Evolutionary conservation across 768 basidiomycete genomes (phyloP).

Genomic region (Collybiopsis luxurians): DNA sequence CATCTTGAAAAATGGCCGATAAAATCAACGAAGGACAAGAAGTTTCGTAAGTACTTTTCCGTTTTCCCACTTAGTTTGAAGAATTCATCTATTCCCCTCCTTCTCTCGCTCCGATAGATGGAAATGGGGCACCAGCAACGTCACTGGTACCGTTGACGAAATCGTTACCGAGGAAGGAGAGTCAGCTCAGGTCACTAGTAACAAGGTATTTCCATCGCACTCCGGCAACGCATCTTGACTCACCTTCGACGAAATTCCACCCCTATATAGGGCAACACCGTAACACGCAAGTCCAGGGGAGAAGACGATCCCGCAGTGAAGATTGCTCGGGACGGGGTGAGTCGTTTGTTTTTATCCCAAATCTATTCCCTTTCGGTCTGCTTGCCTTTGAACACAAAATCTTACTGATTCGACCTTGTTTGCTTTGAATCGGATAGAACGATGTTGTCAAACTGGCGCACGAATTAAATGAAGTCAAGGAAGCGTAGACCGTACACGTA

Average conservation of each 20-base stretch:
- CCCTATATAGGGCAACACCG: background rate
- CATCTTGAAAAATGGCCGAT: background rate
- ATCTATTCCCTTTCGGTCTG: too few species aligned
- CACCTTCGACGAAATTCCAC: background rate
- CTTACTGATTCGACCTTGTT: too few species aligned
- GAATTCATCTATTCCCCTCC: too few species aligned
- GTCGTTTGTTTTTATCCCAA: background rate
- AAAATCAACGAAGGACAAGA: background rate
- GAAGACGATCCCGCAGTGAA: slow-evolving; percentile 2
- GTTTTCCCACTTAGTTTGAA: too few species aligned
- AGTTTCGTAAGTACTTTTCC: background rate
- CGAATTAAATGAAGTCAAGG: slow-evolving; percentile 4
- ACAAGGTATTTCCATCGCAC: too few species aligned
- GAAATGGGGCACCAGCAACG: background rate
- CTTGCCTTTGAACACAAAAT: too few species aligned
- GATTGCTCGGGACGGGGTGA: background rate
- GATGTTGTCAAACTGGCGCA: slow-evolving; percentile 1
- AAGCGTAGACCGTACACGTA: background rate
- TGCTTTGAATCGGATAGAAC: background rate
- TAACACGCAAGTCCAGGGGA: background rate
- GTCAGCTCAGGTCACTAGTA: background rate
- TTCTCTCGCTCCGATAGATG: too few species aligned
- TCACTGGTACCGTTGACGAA: background rate
- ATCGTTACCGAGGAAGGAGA: background rate
- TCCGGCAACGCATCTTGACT: too few species aligned